Percentiles rank a stretch among this genome's conserved stretches.
These are phyloP conservation scores for Fusarium algeriense DNA, from an alignment of 2,329 filamentous ascomycete species.

Conservation along the genomic window DNA sequence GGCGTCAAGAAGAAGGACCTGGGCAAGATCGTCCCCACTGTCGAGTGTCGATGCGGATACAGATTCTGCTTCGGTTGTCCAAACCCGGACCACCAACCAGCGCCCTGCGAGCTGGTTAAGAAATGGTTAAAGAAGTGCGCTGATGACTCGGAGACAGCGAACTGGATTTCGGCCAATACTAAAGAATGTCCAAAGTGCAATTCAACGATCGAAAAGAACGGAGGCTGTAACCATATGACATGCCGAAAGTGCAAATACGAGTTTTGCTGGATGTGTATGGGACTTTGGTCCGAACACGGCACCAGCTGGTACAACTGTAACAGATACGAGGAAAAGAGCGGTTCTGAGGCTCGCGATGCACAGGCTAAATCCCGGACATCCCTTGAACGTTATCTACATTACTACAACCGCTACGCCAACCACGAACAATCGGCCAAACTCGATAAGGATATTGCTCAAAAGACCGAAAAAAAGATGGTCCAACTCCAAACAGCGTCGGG, in stretches of 20 bases:
- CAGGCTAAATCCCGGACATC: conserved; percentile 92
- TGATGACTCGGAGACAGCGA: conserved; percentile 97
- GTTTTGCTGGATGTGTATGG: conserved; percentile 99
- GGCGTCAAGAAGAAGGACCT: conserved; percentile 89
- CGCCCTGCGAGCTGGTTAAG: conserved; percentile 91
- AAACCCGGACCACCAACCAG: conserved; percentile 89
- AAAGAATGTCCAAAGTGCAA: conserved; percentile 97
- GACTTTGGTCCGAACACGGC: conserved; percentile 96
- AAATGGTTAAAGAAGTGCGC: conserved; percentile 98
- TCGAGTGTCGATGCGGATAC: conserved; percentile 85
- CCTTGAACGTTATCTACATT: conserved; percentile 95
- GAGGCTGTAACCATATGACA: conserved; percentile 98
- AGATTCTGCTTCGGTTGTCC: conserved; percentile 97
- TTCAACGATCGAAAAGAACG: conserved; percentile 99
- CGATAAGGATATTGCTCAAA: conserved; percentile 94
- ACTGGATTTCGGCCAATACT: conserved; percentile 99
- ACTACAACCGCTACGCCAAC: conserved; percentile 99
- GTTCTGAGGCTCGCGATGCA: conserved; percentile 87
- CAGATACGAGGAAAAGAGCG: conserved; percentile 95
- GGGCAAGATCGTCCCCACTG: conserved; percentile 86
- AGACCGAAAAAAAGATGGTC: conserved; percentile 99
- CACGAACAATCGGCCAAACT: conserved; percentile 97
- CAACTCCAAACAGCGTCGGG: conserved; percentile 92
- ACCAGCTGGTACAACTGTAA: conserved; percentile 99
- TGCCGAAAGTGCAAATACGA: conserved; percentile 96